A percentile compares a stretch with the other conserved stretches of the same genome.
These are phyloP conservation scores for Teunomyces panamensis DNA, from an alignment of 805 yeast species.

Conservation along the genomic window DNA sequence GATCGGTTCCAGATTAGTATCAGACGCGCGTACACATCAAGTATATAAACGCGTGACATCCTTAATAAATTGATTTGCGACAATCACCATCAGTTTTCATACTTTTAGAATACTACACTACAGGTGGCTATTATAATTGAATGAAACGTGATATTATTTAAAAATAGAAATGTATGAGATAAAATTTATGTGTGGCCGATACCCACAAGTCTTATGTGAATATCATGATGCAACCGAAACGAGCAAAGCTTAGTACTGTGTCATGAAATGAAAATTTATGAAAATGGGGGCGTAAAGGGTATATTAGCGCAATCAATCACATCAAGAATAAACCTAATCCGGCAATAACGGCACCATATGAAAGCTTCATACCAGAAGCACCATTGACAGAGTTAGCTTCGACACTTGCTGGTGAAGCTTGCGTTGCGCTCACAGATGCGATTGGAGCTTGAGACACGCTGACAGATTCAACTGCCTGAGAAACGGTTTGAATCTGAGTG, in stretches of 20 bases:
- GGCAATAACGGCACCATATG: conserved; percentile 8
- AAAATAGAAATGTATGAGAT: neutral
- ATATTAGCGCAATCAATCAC: neutral
- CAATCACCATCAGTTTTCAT: no score
- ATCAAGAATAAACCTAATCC: conserved; percentile 8
- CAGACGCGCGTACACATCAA: neutral
- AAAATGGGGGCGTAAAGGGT: neutral
- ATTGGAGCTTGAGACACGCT: conserved; percentile 2
- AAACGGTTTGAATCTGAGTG: neutral
- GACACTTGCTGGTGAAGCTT: conserved; percentile 1
- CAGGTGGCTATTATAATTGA: neutral
- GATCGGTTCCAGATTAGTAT: neutral
- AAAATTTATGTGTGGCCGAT: neutral
- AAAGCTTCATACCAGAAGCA: conserved; percentile 7
- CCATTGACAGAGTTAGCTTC: conserved; percentile 4
- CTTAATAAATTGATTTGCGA: no score
- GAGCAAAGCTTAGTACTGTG: neutral
- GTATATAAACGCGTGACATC: no score
- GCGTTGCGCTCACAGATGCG: neutral
- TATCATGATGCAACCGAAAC: neutral
- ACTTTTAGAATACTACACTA: no score
- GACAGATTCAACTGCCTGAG: neutral
- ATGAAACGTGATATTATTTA: neutral
- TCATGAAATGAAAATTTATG: neutral
- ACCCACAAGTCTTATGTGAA: neutral